phyloP scores from a whole-genome alignment of 306 rosid genomes.

The Mucuna pruriens region DNA sequence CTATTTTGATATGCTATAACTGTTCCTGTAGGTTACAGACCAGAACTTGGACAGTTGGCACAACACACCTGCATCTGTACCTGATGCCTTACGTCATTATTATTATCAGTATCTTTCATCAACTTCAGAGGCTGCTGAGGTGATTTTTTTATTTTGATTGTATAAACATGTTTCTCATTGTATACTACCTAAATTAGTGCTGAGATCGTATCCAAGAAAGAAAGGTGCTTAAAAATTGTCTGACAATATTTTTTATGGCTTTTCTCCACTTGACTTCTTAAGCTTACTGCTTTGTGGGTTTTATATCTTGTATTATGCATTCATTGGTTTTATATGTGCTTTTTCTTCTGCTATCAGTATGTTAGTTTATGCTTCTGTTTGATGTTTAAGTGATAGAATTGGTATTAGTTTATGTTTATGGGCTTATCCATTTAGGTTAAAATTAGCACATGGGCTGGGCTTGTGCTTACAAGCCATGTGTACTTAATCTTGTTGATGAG shows the following conservation, averaged over 20 bases:
- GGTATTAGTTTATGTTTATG: constrained; percentile 19
- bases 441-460: constrained; percentile 13
- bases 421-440: constrained; percentile 2
- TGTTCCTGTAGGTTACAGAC: constrained; percentile 72
- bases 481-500: not conserved
- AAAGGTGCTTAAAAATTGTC: not conserved
- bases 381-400: not conserved
- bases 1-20: constrained; percentile 34
- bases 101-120: constrained; percentile 94
- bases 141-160: constrained; percentile 46
- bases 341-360: not conserved
- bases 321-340: constrained; percentile 5
- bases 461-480: not conserved
- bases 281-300: constrained; percentile 10
- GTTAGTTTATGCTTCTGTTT: constrained; percentile 4
- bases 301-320: constrained; percentile 1
- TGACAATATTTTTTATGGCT: not conserved
- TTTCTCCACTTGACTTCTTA: constrained; percentile 22
- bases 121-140: constrained; percentile 97
- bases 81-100: constrained; percentile 97
- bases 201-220: not conserved
- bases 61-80: constrained; percentile 83
- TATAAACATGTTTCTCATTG: constrained; percentile 32
- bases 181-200: constrained; percentile 2
- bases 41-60: constrained; percentile 90